A percentile compares a stretch with the other conserved stretches of the same genome.
These are phyloP conservation scores for Umbilicus rupestris DNA, from an alignment of 164 flowering plant genomes.

Conservation along the genomic window DNA sequence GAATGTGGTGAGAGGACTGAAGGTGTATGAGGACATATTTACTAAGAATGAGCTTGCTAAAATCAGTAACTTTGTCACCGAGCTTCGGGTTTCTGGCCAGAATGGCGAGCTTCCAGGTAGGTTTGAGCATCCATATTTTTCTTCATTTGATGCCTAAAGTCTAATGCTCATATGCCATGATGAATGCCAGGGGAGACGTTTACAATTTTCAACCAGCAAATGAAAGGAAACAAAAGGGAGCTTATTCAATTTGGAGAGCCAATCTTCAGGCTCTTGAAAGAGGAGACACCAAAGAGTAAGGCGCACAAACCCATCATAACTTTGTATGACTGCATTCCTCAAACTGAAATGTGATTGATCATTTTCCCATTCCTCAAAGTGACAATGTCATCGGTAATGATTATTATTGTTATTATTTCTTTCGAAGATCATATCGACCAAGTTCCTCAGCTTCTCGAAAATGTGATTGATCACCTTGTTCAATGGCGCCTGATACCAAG, in stretches of 20 bases:
- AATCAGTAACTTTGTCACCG: constrained; percentile 47
- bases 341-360: background rate
- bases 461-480: constrained; percentile 65
- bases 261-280: constrained; percentile 53
- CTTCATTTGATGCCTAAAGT: background rate
- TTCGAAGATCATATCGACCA: constrained; percentile 35
- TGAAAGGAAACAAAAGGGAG: constrained; percentile 83
- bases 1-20: constrained; percentile 86
- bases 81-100: constrained; percentile 65
- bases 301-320: background rate
- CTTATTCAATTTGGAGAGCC: constrained; percentile 92
- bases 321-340: background rate
- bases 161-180: background rate
- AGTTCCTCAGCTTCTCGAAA: constrained; percentile 62
- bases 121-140: background rate
- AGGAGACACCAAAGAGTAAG: constrained; percentile 24
- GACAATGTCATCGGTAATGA: background rate
- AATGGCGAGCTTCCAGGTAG: constrained; percentile 83
- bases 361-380: background rate
- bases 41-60: constrained; percentile 60
- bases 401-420: background rate
- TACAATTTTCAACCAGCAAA: constrained; percentile 74
- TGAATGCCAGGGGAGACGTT: constrained; percentile 64
- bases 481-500: constrained; percentile 79
- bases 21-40: constrained; percentile 70